These are phyloP conservation scores for Crotalaria pallida DNA, from an alignment of 306 rosid genomes.

Conservation along the genomic window DNA sequence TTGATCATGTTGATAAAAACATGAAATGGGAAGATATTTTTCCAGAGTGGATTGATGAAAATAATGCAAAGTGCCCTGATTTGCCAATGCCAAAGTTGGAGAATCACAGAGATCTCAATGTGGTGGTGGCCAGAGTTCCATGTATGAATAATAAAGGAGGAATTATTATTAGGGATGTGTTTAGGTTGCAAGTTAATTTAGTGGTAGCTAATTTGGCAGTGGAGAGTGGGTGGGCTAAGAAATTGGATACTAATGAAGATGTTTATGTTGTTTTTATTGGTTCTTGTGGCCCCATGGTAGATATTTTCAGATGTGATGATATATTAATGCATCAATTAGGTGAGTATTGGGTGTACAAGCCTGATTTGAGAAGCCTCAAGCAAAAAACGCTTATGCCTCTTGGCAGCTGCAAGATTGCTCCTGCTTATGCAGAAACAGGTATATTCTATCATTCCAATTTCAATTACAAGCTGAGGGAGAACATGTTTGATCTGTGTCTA, in stretches of 20 bases:
- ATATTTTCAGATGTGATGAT: constrained; percentile 72
- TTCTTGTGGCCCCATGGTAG: constrained; percentile 63
- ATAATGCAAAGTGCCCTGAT: constrained; percentile 40
- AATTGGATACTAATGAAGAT: constrained; percentile 26
- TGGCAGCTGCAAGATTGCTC: constrained; percentile 66
- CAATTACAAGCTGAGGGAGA: no score
- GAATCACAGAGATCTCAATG: constrained; percentile 35
- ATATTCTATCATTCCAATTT: background rate
- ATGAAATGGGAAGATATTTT: constrained; percentile 45
- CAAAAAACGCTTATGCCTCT: constrained; percentile 58
- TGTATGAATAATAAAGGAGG: constrained; percentile 24
- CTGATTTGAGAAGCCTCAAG: constrained; percentile 43
- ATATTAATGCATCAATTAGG: constrained; percentile 30
- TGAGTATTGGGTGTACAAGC: constrained; percentile 51
- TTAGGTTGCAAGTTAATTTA: constrained; percentile 58
- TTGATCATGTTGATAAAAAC: constrained; percentile 21
- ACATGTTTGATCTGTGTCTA: no score
- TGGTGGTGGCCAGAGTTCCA: constrained; percentile 51
- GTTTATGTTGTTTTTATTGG: constrained; percentile 63
- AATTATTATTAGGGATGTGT: constrained; percentile 42
- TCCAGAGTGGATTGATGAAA: constrained; percentile 70
- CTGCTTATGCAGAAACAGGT: constrained; percentile 50
- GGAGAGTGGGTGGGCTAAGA: constrained; percentile 40
- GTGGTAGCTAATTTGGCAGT: constrained; percentile 63
- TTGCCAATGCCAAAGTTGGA: constrained; percentile 45